phyloP scores from a whole-genome alignment of 192 early-diverging fungal genomes.

The Kickxella alabastrina region DNA sequence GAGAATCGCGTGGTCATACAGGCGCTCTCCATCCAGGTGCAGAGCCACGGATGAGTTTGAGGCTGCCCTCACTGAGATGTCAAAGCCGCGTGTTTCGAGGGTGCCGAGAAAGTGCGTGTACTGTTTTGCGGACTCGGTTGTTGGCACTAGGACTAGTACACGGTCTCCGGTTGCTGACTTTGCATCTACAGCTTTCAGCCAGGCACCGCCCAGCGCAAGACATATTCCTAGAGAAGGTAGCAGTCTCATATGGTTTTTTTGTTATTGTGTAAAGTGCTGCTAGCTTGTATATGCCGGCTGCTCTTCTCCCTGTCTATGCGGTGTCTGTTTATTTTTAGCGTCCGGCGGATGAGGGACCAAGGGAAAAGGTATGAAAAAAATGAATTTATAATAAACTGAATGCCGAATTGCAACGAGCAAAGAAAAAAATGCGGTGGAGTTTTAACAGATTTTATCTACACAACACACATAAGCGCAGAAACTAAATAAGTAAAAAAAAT shows the following conservation, averaged over 20 bases:
- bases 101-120: conserved; percentile 55
- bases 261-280: not conserved
- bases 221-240: conserved; percentile 4
- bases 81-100: conserved; percentile 50
- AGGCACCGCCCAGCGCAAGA: conserved; percentile 8
- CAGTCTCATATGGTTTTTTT: conserved; percentile 30
- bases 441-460: not conserved
- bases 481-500: not conserved
- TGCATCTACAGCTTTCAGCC: conserved; percentile 38
- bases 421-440: not conserved
- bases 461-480: no score
- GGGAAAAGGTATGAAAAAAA: no score
- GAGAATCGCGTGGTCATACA: conserved; percentile 78
- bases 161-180: conserved; percentile 63
- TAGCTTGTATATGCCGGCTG: no score
- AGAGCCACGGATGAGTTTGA: conserved; percentile 54
- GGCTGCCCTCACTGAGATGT: conserved; percentile 56
- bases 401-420: no score
- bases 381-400: no score
- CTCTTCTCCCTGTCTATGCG: no score
- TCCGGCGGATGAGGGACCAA: no score
- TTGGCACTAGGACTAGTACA: conserved; percentile 68
- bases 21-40: conserved; percentile 57
- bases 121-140: conserved; percentile 30
- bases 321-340: no score